Conservation (phyloP, 1,139 yeast genomes). For the Nakaseomyces kungkrabaensis region DNA sequence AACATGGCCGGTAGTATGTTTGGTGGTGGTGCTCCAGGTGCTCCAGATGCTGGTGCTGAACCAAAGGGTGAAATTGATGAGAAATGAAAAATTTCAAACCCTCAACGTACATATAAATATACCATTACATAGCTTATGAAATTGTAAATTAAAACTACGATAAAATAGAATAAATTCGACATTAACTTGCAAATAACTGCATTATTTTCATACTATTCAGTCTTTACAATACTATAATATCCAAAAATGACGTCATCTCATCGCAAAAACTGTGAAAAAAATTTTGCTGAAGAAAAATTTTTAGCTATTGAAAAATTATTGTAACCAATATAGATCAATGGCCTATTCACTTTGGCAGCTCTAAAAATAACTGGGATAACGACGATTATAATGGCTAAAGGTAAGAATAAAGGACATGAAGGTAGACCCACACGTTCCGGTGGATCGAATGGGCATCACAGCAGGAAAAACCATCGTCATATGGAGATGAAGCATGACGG, state of each 20-base stretch:
- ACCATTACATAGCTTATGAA: too few species aligned
- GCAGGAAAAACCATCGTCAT: constrained; percentile 44
- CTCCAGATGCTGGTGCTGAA: constrained; percentile 2
- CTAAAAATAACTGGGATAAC: background rate
- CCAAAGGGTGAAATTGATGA: constrained; percentile 5
- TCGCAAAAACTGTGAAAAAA: background rate
- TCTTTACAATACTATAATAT: background rate
- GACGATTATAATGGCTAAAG: constrained; percentile 2
- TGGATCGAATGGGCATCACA: constrained; percentile 48
- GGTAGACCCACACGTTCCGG: constrained; percentile 26
- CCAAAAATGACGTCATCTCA: background rate
- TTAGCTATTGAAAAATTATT: background rate
- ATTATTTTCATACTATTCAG: too few species aligned
- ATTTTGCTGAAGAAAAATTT: background rate
- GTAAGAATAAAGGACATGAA: constrained; percentile 37
- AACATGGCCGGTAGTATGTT: constrained; percentile 47
- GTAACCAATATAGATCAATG: background rate
- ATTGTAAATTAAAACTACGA: background rate
- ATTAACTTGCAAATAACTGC: background rate
- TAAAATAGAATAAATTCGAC: background rate
- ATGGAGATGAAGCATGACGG: constrained; percentile 29
- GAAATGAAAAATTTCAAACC: background rate
- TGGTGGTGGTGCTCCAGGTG: constrained; percentile 33
- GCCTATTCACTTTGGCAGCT: too few species aligned
- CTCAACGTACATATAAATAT: background rate